A percentile compares a stretch with the other conserved stretches of the same genome.
phyloP scores from a whole-genome alignment of 768 basidiomycete genomes.

The Agaricus blazei region DNA sequence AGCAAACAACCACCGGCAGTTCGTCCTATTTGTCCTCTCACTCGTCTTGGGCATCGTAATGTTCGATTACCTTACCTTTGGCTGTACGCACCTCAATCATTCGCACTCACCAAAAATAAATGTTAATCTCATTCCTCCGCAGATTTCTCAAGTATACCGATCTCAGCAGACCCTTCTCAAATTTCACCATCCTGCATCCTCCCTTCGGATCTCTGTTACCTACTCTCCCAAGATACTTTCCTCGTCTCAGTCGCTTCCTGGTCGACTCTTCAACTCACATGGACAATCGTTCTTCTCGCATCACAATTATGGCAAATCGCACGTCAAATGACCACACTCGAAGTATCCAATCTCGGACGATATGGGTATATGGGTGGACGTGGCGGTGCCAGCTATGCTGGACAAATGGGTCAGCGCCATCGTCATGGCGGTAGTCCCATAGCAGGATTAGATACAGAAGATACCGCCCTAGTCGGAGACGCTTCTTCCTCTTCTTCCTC shows the following conservation, averaged over 20 bases:
- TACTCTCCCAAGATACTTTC: constrained; percentile 75
- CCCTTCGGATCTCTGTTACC: constrained; percentile 61
- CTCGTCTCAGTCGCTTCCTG: constrained; percentile 77
- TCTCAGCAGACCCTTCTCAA: constrained; percentile 30
- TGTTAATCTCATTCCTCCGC: not conserved
- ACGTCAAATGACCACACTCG: constrained; percentile 92
- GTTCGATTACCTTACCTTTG: constrained; percentile 82
- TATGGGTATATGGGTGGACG: constrained; percentile 97
- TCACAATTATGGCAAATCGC: constrained; percentile 91
- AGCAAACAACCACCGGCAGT: constrained; percentile 91
- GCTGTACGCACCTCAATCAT: constrained; percentile 49
- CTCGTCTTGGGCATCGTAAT: constrained; percentile 75
- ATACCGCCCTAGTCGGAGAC: constrained; percentile 32
- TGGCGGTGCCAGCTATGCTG: constrained; percentile 57
- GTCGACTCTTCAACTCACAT: constrained; percentile 91
- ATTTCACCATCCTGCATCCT: constrained; percentile 64
- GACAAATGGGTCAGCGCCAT: constrained; percentile 81
- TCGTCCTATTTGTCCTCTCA: constrained; percentile 85
- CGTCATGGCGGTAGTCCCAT: constrained; percentile 23
- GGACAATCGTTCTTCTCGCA: constrained; percentile 85
- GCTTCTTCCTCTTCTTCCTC: constrained; percentile 17
- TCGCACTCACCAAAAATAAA: not conserved
- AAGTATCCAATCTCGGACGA: constrained; percentile 91
- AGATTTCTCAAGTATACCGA: constrained; percentile 52
- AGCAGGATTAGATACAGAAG: constrained; percentile 46